Percentiles rank a stretch among this genome's conserved stretches.
These are phyloP conservation scores for Adansonia rubrostipa DNA, from an alignment of 441 rosid genomes.

Conservation along the genomic window DNA sequence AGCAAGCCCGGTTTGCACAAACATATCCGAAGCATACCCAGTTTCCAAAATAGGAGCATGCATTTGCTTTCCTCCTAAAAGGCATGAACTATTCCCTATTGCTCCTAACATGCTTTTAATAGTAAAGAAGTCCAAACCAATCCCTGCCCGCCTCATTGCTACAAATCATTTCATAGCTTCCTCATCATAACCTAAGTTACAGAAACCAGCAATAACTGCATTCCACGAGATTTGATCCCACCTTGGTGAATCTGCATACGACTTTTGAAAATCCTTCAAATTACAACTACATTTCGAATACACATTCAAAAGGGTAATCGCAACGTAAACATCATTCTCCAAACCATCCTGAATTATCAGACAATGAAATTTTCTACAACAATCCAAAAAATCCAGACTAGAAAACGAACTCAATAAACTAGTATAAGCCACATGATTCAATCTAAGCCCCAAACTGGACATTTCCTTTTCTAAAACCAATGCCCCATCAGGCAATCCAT, in stretches of 20 bases:
- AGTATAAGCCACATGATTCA: constrained; percentile 36
- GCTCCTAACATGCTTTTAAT: constrained; percentile 61
- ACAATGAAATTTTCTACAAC: constrained; percentile 59
- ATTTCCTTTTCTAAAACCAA: constrained; percentile 38
- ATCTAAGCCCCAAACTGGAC: constrained; percentile 27
- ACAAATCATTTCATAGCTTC: constrained; percentile 49
- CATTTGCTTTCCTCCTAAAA: constrained; percentile 46
- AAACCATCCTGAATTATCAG: constrained; percentile 49
- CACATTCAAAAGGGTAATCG: constrained; percentile 56
- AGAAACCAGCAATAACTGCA: constrained; percentile 52
- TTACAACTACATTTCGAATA: constrained; percentile 21
- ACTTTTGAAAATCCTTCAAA: constrained; percentile 44
- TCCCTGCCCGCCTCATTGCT: constrained; percentile 45
- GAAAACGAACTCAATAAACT: constrained; percentile 43
- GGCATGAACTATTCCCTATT: constrained; percentile 40
- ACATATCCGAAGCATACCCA: constrained; percentile 50
- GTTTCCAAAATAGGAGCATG: constrained; percentile 62
- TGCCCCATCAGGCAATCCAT: constrained; percentile 37
- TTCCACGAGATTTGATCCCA: constrained; percentile 47
- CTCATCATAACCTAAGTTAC: constrained; percentile 42
- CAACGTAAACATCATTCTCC: constrained; percentile 49
- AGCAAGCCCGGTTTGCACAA: constrained; percentile 55
- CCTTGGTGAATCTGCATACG: constrained; percentile 22
- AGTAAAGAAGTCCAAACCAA: constrained; percentile 58
- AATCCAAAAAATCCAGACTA: constrained; percentile 30